These are phyloP conservation scores for Knufia petricola DNA, from an alignment of 2,329 filamentous ascomycete species.

Conservation along the genomic window DNA sequence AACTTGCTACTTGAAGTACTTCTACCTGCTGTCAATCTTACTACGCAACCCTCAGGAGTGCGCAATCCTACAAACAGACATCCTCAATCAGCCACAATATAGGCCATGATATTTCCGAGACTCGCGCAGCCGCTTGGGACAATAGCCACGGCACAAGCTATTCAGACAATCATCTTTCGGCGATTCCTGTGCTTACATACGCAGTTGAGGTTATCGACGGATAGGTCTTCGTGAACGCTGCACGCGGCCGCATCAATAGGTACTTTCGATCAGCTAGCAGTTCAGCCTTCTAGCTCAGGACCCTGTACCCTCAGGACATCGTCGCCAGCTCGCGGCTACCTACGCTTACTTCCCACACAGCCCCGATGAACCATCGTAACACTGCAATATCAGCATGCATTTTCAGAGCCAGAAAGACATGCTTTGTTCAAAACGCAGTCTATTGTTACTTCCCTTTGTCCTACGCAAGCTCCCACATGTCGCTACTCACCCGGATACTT, in stretches of 20 bases:
- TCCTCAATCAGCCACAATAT: not conserved
- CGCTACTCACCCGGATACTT: too few relatives aligned
- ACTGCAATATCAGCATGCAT: too few relatives aligned
- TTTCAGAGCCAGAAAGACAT: too few relatives aligned
- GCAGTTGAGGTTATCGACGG: not conserved
- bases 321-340: too few relatives aligned
- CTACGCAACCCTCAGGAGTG: not conserved
- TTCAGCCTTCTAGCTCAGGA: too few relatives aligned
- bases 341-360: too few relatives aligned
- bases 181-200: not conserved
- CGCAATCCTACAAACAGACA: slow-evolving; percentile 2
- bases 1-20: not conserved
- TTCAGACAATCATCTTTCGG: not conserved
- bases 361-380: too few relatives aligned
- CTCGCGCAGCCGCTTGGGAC: not conserved
- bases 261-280: not conserved
- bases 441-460: too few relatives aligned
- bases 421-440: too few relatives aligned
- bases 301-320: too few relatives aligned
- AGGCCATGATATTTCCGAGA: not conserved
- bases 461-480: too few relatives aligned
- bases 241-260: not conserved
- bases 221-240: not conserved
- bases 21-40: not conserved
- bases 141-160: not conserved